A percentile compares a stretch with the other conserved stretches of the same genome.
Evolutionary conservation across 441 rosid species (phyloP).

Genomic region (Pelargonium myrrhifolium): DNA sequence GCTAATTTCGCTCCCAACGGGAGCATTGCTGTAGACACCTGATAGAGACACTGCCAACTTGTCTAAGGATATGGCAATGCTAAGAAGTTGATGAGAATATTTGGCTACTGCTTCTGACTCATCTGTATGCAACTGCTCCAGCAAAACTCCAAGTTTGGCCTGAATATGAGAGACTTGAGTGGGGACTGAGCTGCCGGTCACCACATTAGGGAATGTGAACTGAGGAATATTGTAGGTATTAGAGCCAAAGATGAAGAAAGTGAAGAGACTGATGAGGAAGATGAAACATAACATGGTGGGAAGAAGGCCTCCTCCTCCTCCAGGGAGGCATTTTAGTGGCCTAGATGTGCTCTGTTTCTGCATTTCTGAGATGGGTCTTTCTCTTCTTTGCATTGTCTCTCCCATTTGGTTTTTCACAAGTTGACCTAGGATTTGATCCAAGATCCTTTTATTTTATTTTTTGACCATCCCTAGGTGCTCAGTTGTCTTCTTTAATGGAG

Average conservation of each 20-base stretch:
- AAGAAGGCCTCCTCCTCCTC: slow-evolving; percentile 13
- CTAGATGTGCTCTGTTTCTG: slow-evolving; percentile 27
- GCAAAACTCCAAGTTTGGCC: slow-evolving; percentile 30
- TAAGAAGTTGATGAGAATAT: slow-evolving; percentile 43
- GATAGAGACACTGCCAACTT: slow-evolving; percentile 32
- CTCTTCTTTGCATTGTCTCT: background rate
- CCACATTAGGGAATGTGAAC: slow-evolving; percentile 16
- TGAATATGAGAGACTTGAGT: slow-evolving; percentile 36
- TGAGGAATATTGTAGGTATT: slow-evolving; percentile 18
- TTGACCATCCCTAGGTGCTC: slow-evolving; percentile 23
- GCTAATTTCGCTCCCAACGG: slow-evolving; percentile 23
- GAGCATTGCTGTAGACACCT: slow-evolving; percentile 12
- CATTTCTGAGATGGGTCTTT: slow-evolving; percentile 23
- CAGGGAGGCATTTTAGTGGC: slow-evolving; percentile 25
- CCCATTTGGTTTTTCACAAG: background rate
- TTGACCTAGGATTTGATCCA: slow-evolving; percentile 11
- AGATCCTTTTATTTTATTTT: slow-evolving; percentile 8
- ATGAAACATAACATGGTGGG: slow-evolving; percentile 23
- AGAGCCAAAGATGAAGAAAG: slow-evolving; percentile 21
- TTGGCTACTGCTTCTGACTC: slow-evolving; percentile 21
- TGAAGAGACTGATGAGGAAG: slow-evolving; percentile 26
- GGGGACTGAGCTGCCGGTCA: slow-evolving; percentile 17
- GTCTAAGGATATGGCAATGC: slow-evolving; percentile 35
- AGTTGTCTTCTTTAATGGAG: slow-evolving; percentile 6
- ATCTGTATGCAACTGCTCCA: slow-evolving; percentile 33